phyloP scores from a whole-genome alignment of 495 filamentous ascomycete species.

The Penicillium desertorum region DNA sequence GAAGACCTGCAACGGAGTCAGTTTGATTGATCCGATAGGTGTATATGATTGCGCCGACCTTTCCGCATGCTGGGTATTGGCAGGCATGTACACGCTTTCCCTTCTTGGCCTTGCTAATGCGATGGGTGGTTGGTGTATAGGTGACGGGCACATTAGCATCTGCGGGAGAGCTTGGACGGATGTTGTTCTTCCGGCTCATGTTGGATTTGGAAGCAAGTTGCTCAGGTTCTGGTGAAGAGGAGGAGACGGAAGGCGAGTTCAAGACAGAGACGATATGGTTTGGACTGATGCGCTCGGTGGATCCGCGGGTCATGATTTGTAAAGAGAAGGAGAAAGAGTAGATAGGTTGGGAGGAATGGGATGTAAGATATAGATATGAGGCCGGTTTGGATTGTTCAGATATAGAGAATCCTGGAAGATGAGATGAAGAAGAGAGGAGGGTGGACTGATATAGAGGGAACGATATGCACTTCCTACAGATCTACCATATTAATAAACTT shows the following conservation, averaged over 20 bases:
- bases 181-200: slow-evolving; percentile 12
- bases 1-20: slow-evolving; percentile 57
- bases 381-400: not conserved
- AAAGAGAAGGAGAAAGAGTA: not conserved
- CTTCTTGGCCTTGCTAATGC: slow-evolving; percentile 81
- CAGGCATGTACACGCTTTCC: slow-evolving; percentile 77
- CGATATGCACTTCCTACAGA: slow-evolving; percentile 25
- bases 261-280: slow-evolving; percentile 12
- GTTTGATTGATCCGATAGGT: not conserved
- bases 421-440: slow-evolving; percentile 25
- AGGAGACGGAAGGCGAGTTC: slow-evolving; percentile 14
- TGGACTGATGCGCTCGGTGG: not conserved
- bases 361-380: slow-evolving; percentile 2
- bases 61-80: slow-evolving; percentile 60
- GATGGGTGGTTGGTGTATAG: slow-evolving; percentile 65
- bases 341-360: not conserved
- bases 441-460: slow-evolving; percentile 34
- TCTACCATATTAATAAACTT: slow-evolving; percentile 31
- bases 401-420: slow-evolving; percentile 3
- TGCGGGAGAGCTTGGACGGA: slow-evolving; percentile 11
- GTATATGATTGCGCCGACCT: slow-evolving; percentile 47
- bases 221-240: slow-evolving; percentile 13
- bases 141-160: slow-evolving; percentile 37
- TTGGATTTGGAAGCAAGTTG: slow-evolving; percentile 5
- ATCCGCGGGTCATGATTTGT: slow-evolving; percentile 7